A percentile compares a stretch with the other conserved stretches of the same genome.
Conservation (phyloP, 2,329 filamentous ascomycete genomes). For the Sporothrix euskadiensis region DNA sequence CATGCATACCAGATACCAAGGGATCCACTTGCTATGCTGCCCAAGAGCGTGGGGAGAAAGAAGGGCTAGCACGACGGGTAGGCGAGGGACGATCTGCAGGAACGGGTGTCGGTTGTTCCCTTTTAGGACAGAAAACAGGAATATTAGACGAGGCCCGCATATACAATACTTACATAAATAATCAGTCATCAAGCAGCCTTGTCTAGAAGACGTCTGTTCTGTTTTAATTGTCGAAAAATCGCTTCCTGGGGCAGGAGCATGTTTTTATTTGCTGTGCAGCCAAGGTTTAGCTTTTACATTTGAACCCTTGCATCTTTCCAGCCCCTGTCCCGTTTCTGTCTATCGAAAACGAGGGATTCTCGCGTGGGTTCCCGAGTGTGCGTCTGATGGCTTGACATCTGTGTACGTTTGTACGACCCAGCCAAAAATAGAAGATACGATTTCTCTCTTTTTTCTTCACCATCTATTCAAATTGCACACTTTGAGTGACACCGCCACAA, state of each 20-base stretch:
- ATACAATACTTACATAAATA: background rate
- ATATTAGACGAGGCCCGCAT: background rate
- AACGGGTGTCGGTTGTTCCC: background rate
- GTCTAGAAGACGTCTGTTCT: background rate
- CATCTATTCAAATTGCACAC: background rate
- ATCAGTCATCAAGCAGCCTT: background rate
- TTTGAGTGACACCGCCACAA: background rate
- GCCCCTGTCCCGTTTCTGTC: background rate
- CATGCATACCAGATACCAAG: background rate
- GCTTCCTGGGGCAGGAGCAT: background rate
- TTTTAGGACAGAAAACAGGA: background rate
- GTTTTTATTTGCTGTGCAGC: background rate
- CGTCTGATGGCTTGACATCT: background rate
- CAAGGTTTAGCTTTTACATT: background rate
- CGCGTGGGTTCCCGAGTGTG: background rate
- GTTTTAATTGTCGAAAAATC: background rate
- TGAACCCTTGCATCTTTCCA: background rate
- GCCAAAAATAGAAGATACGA: background rate
- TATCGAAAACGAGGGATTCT: slow-evolving; percentile 3
- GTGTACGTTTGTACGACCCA: background rate
- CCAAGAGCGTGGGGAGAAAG: background rate
- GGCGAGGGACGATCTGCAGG: slow-evolving; percentile 2
- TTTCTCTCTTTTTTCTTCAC: too few relatives aligned
- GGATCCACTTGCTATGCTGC: slow-evolving; percentile 3
- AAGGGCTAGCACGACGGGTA: background rate